Percentiles rank a stretch among this genome's conserved stretches.
phyloP scores from a whole-genome alignment of 192 early-diverging fungal species.

The Pecoramyces ruminantium region DNA sequence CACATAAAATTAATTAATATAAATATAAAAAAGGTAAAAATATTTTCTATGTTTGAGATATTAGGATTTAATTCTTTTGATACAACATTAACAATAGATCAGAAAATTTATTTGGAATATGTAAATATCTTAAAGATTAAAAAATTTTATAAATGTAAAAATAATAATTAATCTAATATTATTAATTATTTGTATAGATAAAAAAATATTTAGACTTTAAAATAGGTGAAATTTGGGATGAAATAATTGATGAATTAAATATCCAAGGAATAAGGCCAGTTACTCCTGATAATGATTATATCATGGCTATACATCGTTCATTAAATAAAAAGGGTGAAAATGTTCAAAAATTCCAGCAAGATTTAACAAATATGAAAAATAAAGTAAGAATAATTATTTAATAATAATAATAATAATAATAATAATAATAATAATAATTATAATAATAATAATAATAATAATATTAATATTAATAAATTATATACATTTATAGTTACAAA shows the following conservation, averaged over 20 bases:
- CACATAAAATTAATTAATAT: too few species aligned
- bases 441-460: too few species aligned
- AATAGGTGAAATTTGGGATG: background rate
- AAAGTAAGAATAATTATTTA: too few species aligned
- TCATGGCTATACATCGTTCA: background rate
- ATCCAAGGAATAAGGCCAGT: background rate
- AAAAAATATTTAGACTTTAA: background rate
- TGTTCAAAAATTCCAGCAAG: background rate
- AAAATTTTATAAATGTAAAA: too few species aligned
- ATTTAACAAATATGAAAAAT: background rate
- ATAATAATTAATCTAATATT: too few species aligned
- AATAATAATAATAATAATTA: too few species aligned
- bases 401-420: too few species aligned
- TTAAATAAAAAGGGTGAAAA: background rate
- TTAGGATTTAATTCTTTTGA: background rate
- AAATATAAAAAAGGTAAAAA: background rate
- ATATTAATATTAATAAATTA: too few species aligned
- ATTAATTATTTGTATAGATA: background rate
- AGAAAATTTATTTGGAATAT: background rate
- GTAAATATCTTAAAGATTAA: background rate
- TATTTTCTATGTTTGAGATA: background rate
- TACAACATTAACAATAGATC: background rate
- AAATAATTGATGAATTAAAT: background rate
- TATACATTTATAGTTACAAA: background rate
- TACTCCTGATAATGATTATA: background rate